Percentiles rank a stretch among this genome's conserved stretches.
Evolutionary conservation across 2,329 filamentous ascomycete species (phyloP).

Genomic region (Colletotrichum shisoi): DNA sequence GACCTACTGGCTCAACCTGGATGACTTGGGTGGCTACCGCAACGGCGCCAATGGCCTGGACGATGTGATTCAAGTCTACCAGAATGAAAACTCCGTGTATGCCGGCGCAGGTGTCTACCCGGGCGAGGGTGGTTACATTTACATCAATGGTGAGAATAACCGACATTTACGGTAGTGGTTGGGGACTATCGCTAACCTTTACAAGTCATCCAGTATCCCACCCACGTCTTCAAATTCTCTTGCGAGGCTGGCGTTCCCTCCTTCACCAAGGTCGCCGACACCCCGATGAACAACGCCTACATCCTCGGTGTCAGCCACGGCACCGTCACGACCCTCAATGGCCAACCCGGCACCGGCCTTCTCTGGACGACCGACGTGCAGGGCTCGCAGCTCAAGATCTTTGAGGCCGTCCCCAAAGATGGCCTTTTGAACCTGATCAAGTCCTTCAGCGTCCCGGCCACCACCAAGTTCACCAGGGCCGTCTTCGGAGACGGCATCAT

Average conservation of each 20-base stretch:
- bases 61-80: conserved; percentile 56
- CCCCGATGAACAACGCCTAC: conserved; percentile 58
- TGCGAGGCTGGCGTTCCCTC: conserved; percentile 59
- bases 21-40: conserved; percentile 53
- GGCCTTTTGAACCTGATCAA: conserved; percentile 58
- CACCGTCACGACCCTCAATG: conserved; percentile 63
- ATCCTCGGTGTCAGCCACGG: conserved; percentile 65
- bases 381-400: conserved; percentile 60
- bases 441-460: conserved; percentile 59
- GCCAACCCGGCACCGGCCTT: conserved; percentile 62
- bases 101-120: conserved; percentile 59
- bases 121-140: conserved; percentile 58
- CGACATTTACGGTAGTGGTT: no score
- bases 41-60: conserved; percentile 51
- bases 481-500: conserved; percentile 65
- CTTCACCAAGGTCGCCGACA: conserved; percentile 63
- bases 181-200: not conserved
- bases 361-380: conserved; percentile 66
- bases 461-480: conserved; percentile 65
- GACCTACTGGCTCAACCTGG: conserved; percentile 55
- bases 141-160: conserved; percentile 50
- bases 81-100: conserved; percentile 56
- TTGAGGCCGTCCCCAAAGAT: conserved; percentile 59
- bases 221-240: conserved; percentile 66
- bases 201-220: conserved; percentile 60